Base-by-base conservation (phyloP, 345 rosid genomes). In the Sisymbrium irio region DNA sequence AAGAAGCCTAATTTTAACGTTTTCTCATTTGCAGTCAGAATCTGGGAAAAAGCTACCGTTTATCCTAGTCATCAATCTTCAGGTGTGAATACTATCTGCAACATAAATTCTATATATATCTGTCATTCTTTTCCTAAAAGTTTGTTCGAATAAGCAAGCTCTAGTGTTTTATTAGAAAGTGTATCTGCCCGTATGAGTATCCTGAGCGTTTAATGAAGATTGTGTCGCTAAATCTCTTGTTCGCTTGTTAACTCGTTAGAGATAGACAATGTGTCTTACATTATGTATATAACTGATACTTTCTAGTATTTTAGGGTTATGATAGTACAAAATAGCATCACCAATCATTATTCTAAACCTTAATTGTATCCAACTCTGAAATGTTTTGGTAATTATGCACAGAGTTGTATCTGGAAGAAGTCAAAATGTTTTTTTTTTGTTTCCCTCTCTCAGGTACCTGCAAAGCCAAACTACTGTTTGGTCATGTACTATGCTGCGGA, bases 31-130 rank as follows among this genome's bases (percentile, higher is more conserved):
- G 76, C 89, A 95, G 99, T 86, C 92, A 12, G 93, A 88, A 74
- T 84, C 87, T 17, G 98, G 96, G 65, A 95, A 95, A 75, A 88
- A 79, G 85, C 92, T 95, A 67, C 98, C 99, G 0, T 92, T 95
- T 80, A 78, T 95, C 76, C 89, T 95, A 19, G 78, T 90, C 67
- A 57, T 92, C 77, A 92, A 92, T 79, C 97, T 95, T 39, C 96
- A 95, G 98, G 99, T 95, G 39, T 47, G 72, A 57, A 57, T 47
- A 46, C 57, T 30, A 55, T 65, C 40, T 69, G 15, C 33, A 71
- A 69, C 69, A 42, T 22, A 44, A 53, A 45, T 20, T 22, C 22
- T 39, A 32, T 75, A 22, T 22, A 22, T 22, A 22, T 22, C 25
- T 22, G 3, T 59, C 61, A 53, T 18, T 30, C 61, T 46, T 56